These are phyloP conservation scores for Cryphonectria nitschkei DNA, from an alignment of 2,329 filamentous ascomycete species.

Conservation along the genomic window DNA sequence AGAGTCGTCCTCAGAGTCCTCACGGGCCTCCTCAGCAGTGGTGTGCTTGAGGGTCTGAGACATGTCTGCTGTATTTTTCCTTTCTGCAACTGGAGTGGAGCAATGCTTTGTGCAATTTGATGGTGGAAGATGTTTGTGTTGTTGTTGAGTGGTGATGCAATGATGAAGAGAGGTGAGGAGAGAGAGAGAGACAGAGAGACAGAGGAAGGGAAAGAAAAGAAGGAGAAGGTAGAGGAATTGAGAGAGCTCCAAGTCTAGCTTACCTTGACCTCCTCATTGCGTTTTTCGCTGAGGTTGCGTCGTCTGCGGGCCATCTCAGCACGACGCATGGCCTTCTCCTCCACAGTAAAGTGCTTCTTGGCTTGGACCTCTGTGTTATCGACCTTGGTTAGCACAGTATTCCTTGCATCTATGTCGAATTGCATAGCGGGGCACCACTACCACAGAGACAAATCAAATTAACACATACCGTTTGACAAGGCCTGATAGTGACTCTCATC, in stretches of 20 bases:
- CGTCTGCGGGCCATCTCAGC: constrained; percentile 65
- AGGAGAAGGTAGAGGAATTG: not conserved
- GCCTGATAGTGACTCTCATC: constrained; percentile 60
- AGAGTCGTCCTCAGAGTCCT: not conserved
- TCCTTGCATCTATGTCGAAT: not conserved
- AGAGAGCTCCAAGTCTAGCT: constrained; percentile 20
- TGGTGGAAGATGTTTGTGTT: not conserved
- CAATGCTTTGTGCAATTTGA: no score
- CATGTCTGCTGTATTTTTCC: not conserved
- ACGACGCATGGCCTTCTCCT: constrained; percentile 64
- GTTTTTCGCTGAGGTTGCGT: constrained; percentile 66
- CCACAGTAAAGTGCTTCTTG: constrained; percentile 64
- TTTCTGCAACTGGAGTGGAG: not conserved
- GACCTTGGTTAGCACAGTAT: not conserved
- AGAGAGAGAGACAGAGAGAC: no score
- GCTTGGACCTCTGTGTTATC: constrained; percentile 57
- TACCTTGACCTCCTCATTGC: constrained; percentile 67
- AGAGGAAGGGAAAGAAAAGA: not conserved
- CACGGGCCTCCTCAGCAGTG: not conserved
- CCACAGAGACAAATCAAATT: not conserved
- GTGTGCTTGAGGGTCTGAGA: no score
- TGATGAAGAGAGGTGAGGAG: not conserved
- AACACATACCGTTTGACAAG: constrained; percentile 59
- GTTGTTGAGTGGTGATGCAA: not conserved
- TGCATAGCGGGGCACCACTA: not conserved